These are phyloP conservation scores for Backusella circina DNA, from an alignment of 192 early-diverging fungal genomes.

Conservation along the genomic window DNA sequence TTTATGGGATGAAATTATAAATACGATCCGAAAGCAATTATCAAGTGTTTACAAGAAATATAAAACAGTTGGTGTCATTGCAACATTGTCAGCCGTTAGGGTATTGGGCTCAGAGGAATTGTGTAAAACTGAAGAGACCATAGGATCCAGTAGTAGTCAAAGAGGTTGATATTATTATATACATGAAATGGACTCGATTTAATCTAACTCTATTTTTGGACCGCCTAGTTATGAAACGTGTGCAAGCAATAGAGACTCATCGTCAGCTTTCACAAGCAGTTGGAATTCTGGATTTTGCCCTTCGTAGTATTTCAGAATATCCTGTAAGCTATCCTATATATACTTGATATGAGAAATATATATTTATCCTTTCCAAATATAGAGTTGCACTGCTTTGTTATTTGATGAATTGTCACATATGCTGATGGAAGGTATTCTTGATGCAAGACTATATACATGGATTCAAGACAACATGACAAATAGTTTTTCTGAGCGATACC, in stretches of 20 bases:
- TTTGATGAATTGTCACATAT: constrained; percentile 73
- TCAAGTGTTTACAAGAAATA: constrained; percentile 58
- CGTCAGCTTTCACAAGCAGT: constrained; percentile 52
- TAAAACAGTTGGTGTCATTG: constrained; percentile 73
- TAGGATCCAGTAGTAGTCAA: constrained; percentile 16
- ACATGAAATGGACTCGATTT: not conserved
- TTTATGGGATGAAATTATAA: constrained; percentile 69
- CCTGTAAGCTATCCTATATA: constrained; percentile 28
- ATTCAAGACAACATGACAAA: constrained; percentile 61
- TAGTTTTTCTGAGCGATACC: constrained; percentile 57
- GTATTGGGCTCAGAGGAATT: constrained; percentile 48
- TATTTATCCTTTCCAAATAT: constrained; percentile 12
- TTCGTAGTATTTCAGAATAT: constrained; percentile 34
- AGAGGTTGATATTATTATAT: constrained; percentile 1
- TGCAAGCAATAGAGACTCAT: not conserved
- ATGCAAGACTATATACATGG: constrained; percentile 59
- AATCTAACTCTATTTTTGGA: not conserved
- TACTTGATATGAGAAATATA: not conserved
- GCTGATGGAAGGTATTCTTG: constrained; percentile 48
- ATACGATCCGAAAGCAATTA: constrained; percentile 75
- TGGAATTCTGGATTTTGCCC: constrained; percentile 54
- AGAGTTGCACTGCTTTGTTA: constrained; percentile 65
- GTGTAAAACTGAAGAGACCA: not conserved
- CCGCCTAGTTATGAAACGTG: not conserved
- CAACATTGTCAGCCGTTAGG: constrained; percentile 59